A percentile compares a stretch with the other conserved stretches of the same genome.
Evolutionary conservation across 1,284 basidiomycete genomes (phyloP).

Genomic region (Ustilago curta): DNA sequence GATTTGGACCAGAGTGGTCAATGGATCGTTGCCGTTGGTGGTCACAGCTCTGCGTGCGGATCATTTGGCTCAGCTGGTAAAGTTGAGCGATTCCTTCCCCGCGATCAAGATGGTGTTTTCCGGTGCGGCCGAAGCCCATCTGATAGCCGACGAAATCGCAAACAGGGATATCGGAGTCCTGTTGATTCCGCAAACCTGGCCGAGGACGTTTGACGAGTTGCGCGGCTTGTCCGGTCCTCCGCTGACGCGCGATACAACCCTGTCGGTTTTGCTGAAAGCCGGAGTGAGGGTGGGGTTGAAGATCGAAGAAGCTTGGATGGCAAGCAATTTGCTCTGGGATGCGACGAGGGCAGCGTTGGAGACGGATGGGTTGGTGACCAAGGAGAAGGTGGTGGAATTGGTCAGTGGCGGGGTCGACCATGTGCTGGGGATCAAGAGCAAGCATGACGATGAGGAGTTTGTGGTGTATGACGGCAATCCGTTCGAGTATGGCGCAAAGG

Average conservation of each 20-base stretch:
- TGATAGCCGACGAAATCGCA: constrained; percentile 76
- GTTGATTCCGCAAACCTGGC: constrained; percentile 76
- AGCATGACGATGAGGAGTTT: constrained; percentile 72
- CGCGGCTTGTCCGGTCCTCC: constrained; percentile 82
- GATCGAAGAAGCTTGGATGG: constrained; percentile 74
- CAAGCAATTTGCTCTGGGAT: constrained; percentile 79
- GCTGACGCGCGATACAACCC: constrained; percentile 76
- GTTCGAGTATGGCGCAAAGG: constrained; percentile 76
- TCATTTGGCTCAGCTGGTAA: constrained; percentile 79
- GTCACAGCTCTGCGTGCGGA: constrained; percentile 79
- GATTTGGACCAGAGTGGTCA: constrained; percentile 38
- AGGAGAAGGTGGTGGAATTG: constrained; percentile 75
- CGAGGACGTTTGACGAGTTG: constrained; percentile 77
- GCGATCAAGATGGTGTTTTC: constrained; percentile 74
- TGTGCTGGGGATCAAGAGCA: constrained; percentile 73
- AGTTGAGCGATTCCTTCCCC: constrained; percentile 80
- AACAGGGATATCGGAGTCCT: constrained; percentile 79
- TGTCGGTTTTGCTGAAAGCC: constrained; percentile 76
- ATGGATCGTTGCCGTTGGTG: constrained; percentile 77
- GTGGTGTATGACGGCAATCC: constrained; percentile 76
- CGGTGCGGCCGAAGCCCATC: constrained; percentile 82
- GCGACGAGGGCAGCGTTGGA: constrained; percentile 65
- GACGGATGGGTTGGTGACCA: constrained; percentile 69
- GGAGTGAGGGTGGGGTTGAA: constrained; percentile 83
- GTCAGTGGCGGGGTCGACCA: constrained; percentile 77